These are phyloP conservation scores for Gigaspora rosea DNA, from an alignment of 192 early-diverging fungal species.

Conservation along the genomic window DNA sequence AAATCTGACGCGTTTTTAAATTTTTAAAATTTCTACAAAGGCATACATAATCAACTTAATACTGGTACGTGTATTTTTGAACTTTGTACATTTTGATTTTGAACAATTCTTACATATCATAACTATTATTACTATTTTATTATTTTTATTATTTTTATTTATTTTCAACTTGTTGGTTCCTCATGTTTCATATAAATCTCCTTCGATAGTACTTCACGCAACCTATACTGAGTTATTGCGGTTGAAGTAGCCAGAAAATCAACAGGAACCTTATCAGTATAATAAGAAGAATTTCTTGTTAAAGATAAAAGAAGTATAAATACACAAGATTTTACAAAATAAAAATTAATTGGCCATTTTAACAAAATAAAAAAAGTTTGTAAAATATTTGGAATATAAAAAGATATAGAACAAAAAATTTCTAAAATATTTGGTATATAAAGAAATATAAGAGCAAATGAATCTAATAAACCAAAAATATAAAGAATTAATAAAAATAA, in stretches of 20 bases:
- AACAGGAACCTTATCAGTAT: not conserved
- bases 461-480: too few species aligned
- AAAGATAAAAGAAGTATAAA: constrained; percentile 17
- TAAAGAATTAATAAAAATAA: not conserved
- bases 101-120: too few species aligned
- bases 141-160: too few species aligned
- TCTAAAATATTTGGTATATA: too few species aligned
- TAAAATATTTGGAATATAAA: constrained; percentile 17
- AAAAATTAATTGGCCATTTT: constrained; percentile 25
- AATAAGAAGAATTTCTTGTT: constrained; percentile 18
- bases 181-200: too few species aligned
- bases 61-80: too few species aligned
- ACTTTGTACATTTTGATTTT: too few species aligned
- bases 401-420: not conserved
- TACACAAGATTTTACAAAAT: constrained; percentile 18
- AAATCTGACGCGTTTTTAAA: too few species aligned
- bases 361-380: not conserved
- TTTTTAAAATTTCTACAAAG: too few species aligned
- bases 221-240: not conserved
- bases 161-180: too few species aligned
- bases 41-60: too few species aligned
- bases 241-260: constrained; percentile 24
- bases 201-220: not conserved
- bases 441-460: not conserved
- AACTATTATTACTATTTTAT: too few species aligned